Base-by-base conservation (phyloP, 2,329 filamentous ascomycete genomes). In the Simplicillium sp. region DNA sequence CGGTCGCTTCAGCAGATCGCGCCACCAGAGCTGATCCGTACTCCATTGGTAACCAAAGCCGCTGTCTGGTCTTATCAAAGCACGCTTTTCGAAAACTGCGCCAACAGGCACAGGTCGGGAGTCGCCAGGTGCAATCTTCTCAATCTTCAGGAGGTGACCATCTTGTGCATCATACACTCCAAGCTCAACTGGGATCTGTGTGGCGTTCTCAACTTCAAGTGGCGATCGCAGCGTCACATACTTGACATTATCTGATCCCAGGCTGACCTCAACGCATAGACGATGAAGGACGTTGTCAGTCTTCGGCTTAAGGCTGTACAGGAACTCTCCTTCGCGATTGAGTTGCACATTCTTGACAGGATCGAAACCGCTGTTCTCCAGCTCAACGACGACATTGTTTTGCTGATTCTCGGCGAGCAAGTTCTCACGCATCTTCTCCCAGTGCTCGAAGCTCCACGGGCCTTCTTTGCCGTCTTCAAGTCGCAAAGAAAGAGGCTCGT, bases 11-110 rank as follows among this genome's bases (percentile, higher is more conserved):
- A 97, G 67, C 35, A 98, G 66, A 51, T 97, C 92, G 59, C 80
- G 88, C 92, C 92, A 98, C 73, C 87, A 92, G 9, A 98, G 64
- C 33, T 80, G 78, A 55, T 97, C 88, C 37, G 80, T 82, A 3
- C 88, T 95, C 92, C 92, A 98, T 44, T 85, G 80, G 57, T 96
- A 98, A 1, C 92, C 92, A 54, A 98, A 98, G 4, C 92, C 92
- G 53, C 92, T 87, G 57, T 97, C 92, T 2, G 92, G 92, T 29
- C 92, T 80, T 34, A 98, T 71, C 8, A 98, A 75, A 7, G 95
- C 69, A 1, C 83, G 87, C 64, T 97, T 94, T 64, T 94, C 76
- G 56, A 82, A 97, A 1, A 85, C 88, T 2, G 90, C 88, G 12
- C 92, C 94, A 7, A 98, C 88, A 1, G 92, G 92, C 11, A 88